Base-by-base conservation (phyloP, 345 rosid genomes). In the Passiflora organensis region DNA sequence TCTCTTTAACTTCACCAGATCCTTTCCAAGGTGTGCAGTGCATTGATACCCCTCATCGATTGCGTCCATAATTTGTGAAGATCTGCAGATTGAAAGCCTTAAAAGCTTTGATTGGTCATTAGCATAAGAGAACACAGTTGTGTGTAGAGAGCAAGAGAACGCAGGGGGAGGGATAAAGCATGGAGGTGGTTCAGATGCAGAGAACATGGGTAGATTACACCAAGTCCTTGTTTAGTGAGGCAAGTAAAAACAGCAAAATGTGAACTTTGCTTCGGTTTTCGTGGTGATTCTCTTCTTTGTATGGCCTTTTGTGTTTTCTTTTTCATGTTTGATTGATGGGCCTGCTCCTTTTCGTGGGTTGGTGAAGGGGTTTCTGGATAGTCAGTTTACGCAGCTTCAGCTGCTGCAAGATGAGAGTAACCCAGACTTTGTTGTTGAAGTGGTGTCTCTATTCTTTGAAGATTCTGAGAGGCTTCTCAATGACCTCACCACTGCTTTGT, bases 341-440 rank as follows among this genome's bases (percentile, higher is more conserved):
- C n/a, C 28, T 37, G 2, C n/a, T 45, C 12, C 22, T 23, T 19
- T 39, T 57, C 18, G 24, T 55, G 46, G 43, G 28, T 50, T 63
- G 38, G 63, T 62, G 69, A 77, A 91, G 96, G 94, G 95, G 17
- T 56, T 84, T 75, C 63, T 93, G 84, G 99, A 89, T 63, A 56
- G 76, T 53, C 99, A 93, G 81, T 88, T 81, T 60, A 58, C 75
- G 52, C 95, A 86, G 79, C 87, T 93, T 52, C 96, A 84, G 71
- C 85, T 86, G 59, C 79, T 93, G 61, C 95, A 83, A 78, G 99
- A 93, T 75, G 99, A 93, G 72, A 84, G 84, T 82, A 89, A 82
- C 77, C 96, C 99, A 51, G 89, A 84, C 74, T 93, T 93, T 78
- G 96, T 86, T 58, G 87, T 74, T 58, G 91, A 93, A 81, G 94